These are phyloP conservation scores for Mortierella sp. DNA, from an alignment of 371 early-diverging fungal species.

Conservation along the genomic window DNA sequence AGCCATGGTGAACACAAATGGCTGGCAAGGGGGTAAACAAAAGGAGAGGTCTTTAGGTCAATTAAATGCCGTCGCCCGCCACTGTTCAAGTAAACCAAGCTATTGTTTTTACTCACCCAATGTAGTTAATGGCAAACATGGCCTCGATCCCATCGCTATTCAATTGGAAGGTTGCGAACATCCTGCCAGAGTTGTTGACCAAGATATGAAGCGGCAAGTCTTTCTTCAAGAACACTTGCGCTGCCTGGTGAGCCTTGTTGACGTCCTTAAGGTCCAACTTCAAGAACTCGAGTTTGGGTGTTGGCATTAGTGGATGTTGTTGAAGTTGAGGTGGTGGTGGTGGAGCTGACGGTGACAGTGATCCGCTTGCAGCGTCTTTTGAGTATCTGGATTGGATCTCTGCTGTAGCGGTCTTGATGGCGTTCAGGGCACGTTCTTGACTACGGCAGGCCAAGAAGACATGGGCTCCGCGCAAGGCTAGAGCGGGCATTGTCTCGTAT, in stretches of 20 bases:
- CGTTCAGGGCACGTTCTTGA: conserved; percentile 58
- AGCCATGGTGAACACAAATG: conserved; percentile 70
- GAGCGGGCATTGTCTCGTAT: conserved; percentile 63
- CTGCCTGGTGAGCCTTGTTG: conserved; percentile 64
- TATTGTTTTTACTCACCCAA: too few relatives aligned
- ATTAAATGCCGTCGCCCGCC: too few relatives aligned
- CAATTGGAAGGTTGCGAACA: conserved; percentile 71
- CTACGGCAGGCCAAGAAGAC: conserved; percentile 73
- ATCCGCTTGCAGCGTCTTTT: background rate
- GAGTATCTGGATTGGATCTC: conserved; percentile 54
- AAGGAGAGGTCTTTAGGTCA: too few relatives aligned
- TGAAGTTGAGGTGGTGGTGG: conserved; percentile 14
- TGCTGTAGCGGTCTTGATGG: conserved; percentile 45
- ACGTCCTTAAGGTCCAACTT: conserved; percentile 70
- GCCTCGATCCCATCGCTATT: conserved; percentile 80
- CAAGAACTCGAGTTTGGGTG: conserved; percentile 64
- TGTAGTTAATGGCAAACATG: conserved; percentile 83
- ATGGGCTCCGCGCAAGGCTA: conserved; percentile 68
- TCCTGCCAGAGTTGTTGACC: conserved; percentile 73
- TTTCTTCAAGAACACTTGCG: conserved; percentile 59
- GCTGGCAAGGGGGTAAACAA: background rate
- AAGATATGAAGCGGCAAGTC: conserved; percentile 68
- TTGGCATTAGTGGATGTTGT: too few relatives aligned
- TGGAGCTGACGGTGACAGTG: too few relatives aligned
- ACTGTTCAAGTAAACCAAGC: too few relatives aligned